Percentiles rank a stretch among this genome's conserved stretches.
phyloP scores from a whole-genome alignment of 2,329 filamentous ascomycete genomes.

The Aspergillus puulaauensis region DNA sequence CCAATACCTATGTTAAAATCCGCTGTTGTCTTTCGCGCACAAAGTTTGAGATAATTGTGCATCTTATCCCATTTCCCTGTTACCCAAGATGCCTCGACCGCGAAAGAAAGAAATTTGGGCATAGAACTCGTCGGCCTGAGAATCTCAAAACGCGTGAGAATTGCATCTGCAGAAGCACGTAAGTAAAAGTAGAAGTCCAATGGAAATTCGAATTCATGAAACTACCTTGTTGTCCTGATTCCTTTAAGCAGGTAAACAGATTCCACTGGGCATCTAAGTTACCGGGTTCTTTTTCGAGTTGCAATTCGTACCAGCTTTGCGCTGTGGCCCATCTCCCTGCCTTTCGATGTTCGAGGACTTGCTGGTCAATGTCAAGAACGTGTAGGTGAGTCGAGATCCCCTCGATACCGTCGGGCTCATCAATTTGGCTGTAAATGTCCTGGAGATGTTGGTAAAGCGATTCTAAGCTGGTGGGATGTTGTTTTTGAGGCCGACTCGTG shows the following conservation, averaged over 20 bases:
- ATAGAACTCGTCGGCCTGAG: constrained; percentile 58
- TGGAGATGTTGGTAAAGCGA: constrained; percentile 76
- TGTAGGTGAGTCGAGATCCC: constrained; percentile 87
- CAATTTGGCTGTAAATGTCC: constrained; percentile 94
- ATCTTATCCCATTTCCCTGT: constrained; percentile 79
- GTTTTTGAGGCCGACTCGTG: constrained; percentile 44
- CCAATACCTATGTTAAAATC: constrained; percentile 86
- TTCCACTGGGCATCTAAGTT: constrained; percentile 78
- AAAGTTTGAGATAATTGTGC: constrained; percentile 60
- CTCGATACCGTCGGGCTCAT: constrained; percentile 94
- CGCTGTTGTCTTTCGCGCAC: constrained; percentile 40
- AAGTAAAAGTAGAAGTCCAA: not conserved
- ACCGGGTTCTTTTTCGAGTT: constrained; percentile 74
- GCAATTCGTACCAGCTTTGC: constrained; percentile 96
- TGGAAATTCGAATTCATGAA: constrained; percentile 1
- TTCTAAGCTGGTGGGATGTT: constrained; percentile 55
- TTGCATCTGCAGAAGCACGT: constrained; percentile 59
- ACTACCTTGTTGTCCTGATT: constrained; percentile 91
- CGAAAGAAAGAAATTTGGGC: constrained; percentile 73
- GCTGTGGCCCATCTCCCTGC: constrained; percentile 91
- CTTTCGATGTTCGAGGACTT: constrained; percentile 88
- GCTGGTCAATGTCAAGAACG: constrained; percentile 86
- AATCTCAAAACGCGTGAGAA: constrained; percentile 82
- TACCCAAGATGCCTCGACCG: constrained; percentile 88
- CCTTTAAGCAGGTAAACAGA: constrained; percentile 82